Conservation (phyloP, 2,329 filamentous ascomycete genomes). For the Calonectria pseudoturangicola region DNA sequence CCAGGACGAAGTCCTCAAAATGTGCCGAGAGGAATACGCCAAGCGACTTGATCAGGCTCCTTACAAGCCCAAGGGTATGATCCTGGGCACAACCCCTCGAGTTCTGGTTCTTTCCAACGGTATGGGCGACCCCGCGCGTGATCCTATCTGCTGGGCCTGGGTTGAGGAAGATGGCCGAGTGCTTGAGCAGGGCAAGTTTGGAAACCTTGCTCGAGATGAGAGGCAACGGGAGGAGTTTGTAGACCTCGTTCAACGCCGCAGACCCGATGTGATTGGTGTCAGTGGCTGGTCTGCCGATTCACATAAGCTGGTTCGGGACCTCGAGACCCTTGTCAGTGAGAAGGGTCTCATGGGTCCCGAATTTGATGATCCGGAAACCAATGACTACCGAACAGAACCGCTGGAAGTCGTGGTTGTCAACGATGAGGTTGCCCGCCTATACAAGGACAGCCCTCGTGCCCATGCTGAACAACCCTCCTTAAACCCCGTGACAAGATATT, state of each 20-base stretch:
- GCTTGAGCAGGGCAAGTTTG: conserved; percentile 90
- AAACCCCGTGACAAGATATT: conserved; percentile 88
- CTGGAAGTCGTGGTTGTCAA: conserved; percentile 95
- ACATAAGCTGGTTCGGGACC: conserved; percentile 85
- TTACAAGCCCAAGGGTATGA: conserved; percentile 95
- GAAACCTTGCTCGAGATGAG: conserved; percentile 84
- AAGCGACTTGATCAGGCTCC: conserved; percentile 95
- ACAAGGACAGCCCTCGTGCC: conserved; percentile 91
- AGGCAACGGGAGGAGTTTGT: conserved; percentile 81
- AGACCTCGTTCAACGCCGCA: conserved; percentile 85
- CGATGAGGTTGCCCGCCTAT: conserved; percentile 96
- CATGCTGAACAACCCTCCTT: conserved; percentile 87
- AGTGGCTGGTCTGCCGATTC: conserved; percentile 93
- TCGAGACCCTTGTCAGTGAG: conserved; percentile 86
- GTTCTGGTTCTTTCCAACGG: conserved; percentile 93
- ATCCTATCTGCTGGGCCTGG: conserved; percentile 93
- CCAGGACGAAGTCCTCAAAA: conserved; percentile 91
- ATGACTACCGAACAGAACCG: conserved; percentile 84
- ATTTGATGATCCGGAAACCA: conserved; percentile 87
- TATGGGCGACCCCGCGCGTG: conserved; percentile 81
- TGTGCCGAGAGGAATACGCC: conserved; percentile 91
- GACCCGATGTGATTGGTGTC: conserved; percentile 92
- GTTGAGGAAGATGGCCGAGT: conserved; percentile 94
- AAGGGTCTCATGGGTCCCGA: conserved; percentile 86
- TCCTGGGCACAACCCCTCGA: conserved; percentile 89